phyloP scores from a whole-genome alignment of 305 asterid species.

The Striga hermonthica region DNA sequence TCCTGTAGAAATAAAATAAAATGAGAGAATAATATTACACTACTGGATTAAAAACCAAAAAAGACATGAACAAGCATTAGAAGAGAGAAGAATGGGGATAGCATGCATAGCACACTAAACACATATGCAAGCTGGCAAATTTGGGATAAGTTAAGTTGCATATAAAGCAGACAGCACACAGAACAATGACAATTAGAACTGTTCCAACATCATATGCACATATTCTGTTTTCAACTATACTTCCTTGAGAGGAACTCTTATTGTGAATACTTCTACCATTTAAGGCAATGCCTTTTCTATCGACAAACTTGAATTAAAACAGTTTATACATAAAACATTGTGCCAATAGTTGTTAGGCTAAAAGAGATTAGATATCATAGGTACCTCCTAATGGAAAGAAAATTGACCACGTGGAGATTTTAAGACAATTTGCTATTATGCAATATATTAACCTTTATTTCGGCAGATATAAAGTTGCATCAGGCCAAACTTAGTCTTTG shows the following conservation, averaged over 20 bases:
- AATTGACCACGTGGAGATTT: not conserved
- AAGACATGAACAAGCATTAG: conserved; percentile 1
- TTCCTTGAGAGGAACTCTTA: conserved; percentile 3
- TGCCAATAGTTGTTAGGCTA: not conserved
- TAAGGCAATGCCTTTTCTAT: conserved; percentile 10
- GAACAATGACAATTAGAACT: conserved; percentile 10
- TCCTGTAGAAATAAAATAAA: conserved; percentile 35
- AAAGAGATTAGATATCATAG: not conserved
- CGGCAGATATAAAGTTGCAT: not conserved
- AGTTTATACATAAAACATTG: conserved; percentile 1
- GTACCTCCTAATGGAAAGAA: conserved; percentile 13
- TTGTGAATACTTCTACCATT: conserved; percentile 6
- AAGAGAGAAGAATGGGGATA: not conserved
- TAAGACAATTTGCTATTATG: not conserved
- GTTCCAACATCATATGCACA: conserved; percentile 15
- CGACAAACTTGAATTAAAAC: conserved; percentile 9
- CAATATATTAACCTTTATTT: conserved; percentile 5
- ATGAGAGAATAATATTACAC: conserved; percentile 8
- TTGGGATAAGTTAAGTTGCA: not conserved
- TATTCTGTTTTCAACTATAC: conserved; percentile 14
- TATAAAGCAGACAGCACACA: conserved; percentile 22
- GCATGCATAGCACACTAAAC: conserved; percentile 20
- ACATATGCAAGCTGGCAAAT: conserved; percentile 22
- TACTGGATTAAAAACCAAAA: conserved; percentile 10
- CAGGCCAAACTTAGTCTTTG: not conserved